Evolutionary conservation across 1,284 basidiomycete species (phyloP), one percentile per base, ranked within the genome.

Genomic region (Cryptococcus sp.): DNA sequence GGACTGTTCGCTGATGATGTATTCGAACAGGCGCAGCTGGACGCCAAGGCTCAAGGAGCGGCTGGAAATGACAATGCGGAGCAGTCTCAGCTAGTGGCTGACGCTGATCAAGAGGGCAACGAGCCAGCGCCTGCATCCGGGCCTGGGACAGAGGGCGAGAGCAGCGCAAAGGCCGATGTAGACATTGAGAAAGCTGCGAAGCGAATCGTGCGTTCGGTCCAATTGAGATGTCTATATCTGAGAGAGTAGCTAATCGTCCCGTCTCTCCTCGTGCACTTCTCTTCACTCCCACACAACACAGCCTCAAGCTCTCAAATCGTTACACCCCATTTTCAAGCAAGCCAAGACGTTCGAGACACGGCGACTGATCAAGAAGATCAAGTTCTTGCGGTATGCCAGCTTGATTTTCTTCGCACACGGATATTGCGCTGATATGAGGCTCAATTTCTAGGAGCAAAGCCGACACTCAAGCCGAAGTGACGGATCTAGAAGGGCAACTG

Each of bases 361-460:
- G 76, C 90, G 89, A 70, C 77, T 89, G 16, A 85, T 94, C 54
- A 93, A 93, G 81, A 88, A 86, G 78, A 79, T 94, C 58, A 93
- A 89, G 77, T 82, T 82, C 50, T 73, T 88, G 22, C 81, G 86
- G 88, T 89, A 61, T 59, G 65, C 23, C 20, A 22, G 17, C 16
- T 23, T 16, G 11, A 19, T 27, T 54, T 6, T 41, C 20, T 1
- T 19, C 41, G 11, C 5, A n/a, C 7, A 6, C 2, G 30, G 42
- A 27, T 23, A 38, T 39, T 22, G 39, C 10, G n/a, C 22, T 7
- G 46, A 25, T 10, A 2, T 19, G 39, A n/a, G 25, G 5, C 35
- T 41, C 23, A 41, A 17, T 55, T 16, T 35, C 42, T 43, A 81
- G 72, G 62, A 62, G 56, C 81, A 83, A 72, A 75, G 79, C 52